These are phyloP conservation scores for Scytalidium sp. DNA, from an alignment of 2,329 filamentous ascomycete species.

Conservation along the genomic window DNA sequence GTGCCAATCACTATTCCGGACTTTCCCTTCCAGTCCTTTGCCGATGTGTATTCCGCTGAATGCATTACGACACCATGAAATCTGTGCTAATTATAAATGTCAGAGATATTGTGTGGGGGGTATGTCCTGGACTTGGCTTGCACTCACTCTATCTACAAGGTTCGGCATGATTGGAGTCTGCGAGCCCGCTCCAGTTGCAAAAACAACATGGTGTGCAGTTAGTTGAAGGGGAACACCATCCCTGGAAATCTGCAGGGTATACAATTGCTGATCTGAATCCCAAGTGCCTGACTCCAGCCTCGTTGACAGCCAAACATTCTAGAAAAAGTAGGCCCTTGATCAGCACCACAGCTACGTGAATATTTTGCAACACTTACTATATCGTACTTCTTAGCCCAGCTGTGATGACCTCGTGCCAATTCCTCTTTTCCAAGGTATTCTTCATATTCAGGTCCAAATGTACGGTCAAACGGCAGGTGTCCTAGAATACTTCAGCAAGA, in stretches of 20 bases:
- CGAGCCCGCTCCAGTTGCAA: background rate
- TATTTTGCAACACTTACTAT: conserved; percentile 5
- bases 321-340: too few relatives aligned
- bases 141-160: background rate
- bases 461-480: conserved; percentile 15
- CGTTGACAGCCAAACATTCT: conserved; percentile 11
- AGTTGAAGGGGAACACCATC: conserved; percentile 1
- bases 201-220: background rate
- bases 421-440: conserved; percentile 12
- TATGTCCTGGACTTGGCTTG: background rate
- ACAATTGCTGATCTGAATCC: conserved; percentile 4
- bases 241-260: conserved; percentile 4
- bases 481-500: background rate
- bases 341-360: background rate
- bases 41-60: background rate
- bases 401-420: conserved; percentile 8
- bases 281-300: conserved; percentile 5
- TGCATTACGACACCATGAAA: background rate
- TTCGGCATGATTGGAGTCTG: background rate
- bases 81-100: background rate
- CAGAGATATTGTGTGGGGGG: background rate
- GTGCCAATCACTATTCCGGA: background rate
- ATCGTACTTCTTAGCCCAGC: conserved; percentile 10
- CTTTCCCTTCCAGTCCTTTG: background rate
- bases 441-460: conserved; percentile 8